Evolutionary conservation across 176 grass and related monocot genomes (phyloP).

Genomic region (Thinopyrum elongatum): DNA sequence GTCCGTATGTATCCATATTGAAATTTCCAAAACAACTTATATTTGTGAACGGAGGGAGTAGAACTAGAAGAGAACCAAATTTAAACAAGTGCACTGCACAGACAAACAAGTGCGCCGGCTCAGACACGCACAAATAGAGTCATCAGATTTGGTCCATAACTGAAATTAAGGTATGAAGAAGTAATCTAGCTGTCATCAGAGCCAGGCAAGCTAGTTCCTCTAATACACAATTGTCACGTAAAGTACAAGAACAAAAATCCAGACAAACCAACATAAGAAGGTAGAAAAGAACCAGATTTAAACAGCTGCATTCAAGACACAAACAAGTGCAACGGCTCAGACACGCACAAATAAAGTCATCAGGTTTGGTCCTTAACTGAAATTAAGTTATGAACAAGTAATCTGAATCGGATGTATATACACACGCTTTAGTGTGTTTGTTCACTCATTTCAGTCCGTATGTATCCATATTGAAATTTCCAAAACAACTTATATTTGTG

Average conservation of each 20-base stretch:
- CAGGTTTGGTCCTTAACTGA: slow-evolving; percentile 29
- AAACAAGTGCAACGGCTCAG: slow-evolving; percentile 39
- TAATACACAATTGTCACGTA: neutral
- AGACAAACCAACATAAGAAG: too few species aligned
- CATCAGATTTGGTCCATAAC: slow-evolving; percentile 44
- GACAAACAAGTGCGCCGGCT: slow-evolving; percentile 19
- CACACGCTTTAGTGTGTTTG: too few species aligned
- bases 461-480: too few species aligned
- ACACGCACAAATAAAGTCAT: slow-evolving; percentile 74
- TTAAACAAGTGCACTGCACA: neutral
- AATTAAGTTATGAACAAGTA: slow-evolving; percentile 36
- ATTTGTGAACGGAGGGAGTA: neutral
- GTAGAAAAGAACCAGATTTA: neutral
- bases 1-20: too few species aligned
- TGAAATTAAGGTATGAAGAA: slow-evolving; percentile 34
- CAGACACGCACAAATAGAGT: slow-evolving; percentile 71
- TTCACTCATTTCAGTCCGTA: too few species aligned
- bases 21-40: too few species aligned
- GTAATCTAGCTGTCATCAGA: slow-evolving; percentile 41
- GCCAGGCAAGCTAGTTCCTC: slow-evolving; percentile 4
- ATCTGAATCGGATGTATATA: too few species aligned
- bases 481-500: too few species aligned
- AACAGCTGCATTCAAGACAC: neutral
- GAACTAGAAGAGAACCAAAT: neutral
- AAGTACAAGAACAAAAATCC: neutral